These are phyloP conservation scores for Tulasnella sp. DNA, from an alignment of 768 basidiomycete species.

Conservation along the genomic window DNA sequence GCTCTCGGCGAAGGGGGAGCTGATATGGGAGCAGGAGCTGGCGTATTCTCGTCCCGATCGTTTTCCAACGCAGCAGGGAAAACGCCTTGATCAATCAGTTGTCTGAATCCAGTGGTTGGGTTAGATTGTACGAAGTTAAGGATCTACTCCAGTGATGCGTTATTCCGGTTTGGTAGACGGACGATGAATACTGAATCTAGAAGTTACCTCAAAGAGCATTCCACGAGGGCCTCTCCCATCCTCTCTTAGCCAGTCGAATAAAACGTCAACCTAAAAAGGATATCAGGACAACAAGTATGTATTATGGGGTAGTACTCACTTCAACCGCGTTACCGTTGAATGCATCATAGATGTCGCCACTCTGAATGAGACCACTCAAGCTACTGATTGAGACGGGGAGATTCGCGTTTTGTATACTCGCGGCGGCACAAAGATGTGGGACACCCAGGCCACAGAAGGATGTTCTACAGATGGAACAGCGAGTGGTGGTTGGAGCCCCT, in stretches of 20 bases:
- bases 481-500: conserved; percentile 61
- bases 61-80: conserved; percentile 4
- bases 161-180: no score
- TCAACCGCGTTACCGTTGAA: conserved; percentile 68
- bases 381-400: conserved; percentile 51
- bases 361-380: conserved; percentile 59
- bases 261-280: conserved; percentile 36
- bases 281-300: no score
- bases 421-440: conserved; percentile 56
- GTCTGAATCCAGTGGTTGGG: conserved; percentile 6
- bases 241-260: conserved; percentile 64
- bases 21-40: conserved; percentile 2
- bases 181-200: not conserved
- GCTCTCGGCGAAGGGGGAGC: not conserved
- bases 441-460: conserved; percentile 74
- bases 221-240: conserved; percentile 50
- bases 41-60: conserved; percentile 5
- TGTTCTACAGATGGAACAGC: conserved; percentile 71
- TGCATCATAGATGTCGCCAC: conserved; percentile 53
- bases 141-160: conserved; percentile 4
- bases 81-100: conserved; percentile 11
- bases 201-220: conserved; percentile 61
- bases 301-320: conserved; percentile 27
- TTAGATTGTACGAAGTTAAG: conserved; percentile 10
- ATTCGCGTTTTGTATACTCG: conserved; percentile 43